phyloP scores from a whole-genome alignment of 306 rosid genomes.

The Delonix regia region DNA sequence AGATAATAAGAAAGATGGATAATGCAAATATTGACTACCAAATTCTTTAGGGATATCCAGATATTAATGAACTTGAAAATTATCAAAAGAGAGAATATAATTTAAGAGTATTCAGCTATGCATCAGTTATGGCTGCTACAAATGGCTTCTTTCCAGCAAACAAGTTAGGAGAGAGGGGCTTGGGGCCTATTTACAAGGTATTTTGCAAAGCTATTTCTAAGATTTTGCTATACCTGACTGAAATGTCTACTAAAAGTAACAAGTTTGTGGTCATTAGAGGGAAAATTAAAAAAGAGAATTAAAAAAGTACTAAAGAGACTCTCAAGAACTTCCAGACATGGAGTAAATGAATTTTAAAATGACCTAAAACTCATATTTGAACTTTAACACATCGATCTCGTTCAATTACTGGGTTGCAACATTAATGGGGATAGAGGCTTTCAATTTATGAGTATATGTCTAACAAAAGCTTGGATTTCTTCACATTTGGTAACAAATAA shows the following conservation, averaged over 20 bases:
- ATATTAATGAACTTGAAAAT: too few relatives aligned
- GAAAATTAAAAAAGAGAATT: background rate
- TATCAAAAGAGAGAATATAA: too few relatives aligned
- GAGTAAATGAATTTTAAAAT: constrained; percentile 2
- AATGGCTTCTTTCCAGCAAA: too few relatives aligned
- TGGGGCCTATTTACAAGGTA: background rate
- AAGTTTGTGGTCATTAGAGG: background rate
- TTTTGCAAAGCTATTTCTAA: background rate
- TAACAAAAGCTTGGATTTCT: constrained; percentile 35
- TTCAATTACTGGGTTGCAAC: constrained; percentile 14
- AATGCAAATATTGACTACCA: too few relatives aligned
- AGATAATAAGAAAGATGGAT: too few relatives aligned
- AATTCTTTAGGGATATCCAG: too few relatives aligned
- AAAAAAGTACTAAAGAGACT: background rate
- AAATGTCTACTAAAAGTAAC: background rate
- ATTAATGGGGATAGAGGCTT: constrained; percentile 35
- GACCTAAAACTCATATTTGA: constrained; percentile 16
- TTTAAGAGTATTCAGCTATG: too few relatives aligned
- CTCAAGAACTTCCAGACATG: background rate
- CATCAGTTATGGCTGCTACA: too few relatives aligned
- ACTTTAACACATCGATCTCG: constrained; percentile 31
- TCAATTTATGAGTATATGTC: constrained; percentile 40
- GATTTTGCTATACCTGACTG: background rate
- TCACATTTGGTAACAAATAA: background rate
- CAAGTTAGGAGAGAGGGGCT: too few relatives aligned